Base-by-base conservation (phyloP, 306 rosid species). In the Nissolia schottii region DNA sequence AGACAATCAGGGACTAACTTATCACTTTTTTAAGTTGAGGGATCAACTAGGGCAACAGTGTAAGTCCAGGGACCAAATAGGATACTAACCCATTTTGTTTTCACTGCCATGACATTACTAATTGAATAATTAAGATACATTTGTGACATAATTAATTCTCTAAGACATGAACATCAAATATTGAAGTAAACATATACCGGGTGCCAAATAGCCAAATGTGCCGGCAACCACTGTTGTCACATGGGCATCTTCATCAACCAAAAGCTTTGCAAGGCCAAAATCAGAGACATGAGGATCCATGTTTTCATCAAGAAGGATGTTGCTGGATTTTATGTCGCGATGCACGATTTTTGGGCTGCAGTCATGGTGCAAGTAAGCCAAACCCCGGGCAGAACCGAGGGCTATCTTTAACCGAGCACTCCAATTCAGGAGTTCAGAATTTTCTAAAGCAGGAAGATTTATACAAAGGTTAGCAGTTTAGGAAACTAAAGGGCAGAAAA, bases 161-260 rank as follows among this genome's bases (percentile, higher is more conserved):
- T 25, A 4, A 22, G 20, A 25, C 9, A 55, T 55, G 6, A 50
- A 7, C 20, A 55, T 55, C 37, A 55, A 25, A 27, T 27, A 24
- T 27, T 28, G 1, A 12, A 54, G 35, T n/a, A 24, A 55, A 14
- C 37, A 74, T 82, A 61, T 31, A 95, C 99, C 99, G 77, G 99
- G 99, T 41, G 99, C 97, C 73, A 95, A 73, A 75, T 91, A 95
- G 63, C 97, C 99, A 73, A 95, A 95, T 69, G 99, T 92, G 58
- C 99, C 99, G 63, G 99, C 99, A 38, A 95, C 99, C 49, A 95
- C 99, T 5, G 99, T 92, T 1, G 99, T 95, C 74, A 95, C 90
- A 76, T 95, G 97, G 15, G 97, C 85, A 71, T 91, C 96, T 76
- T 87, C 97, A 46, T 95, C 96, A 54, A 90, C 97, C 81, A 92